Percentiles rank a stretch among this genome's conserved stretches.
phyloP scores from a whole-genome alignment of 768 basidiomycete genomes.

The Naganishia vaughanmartiniae region DNA sequence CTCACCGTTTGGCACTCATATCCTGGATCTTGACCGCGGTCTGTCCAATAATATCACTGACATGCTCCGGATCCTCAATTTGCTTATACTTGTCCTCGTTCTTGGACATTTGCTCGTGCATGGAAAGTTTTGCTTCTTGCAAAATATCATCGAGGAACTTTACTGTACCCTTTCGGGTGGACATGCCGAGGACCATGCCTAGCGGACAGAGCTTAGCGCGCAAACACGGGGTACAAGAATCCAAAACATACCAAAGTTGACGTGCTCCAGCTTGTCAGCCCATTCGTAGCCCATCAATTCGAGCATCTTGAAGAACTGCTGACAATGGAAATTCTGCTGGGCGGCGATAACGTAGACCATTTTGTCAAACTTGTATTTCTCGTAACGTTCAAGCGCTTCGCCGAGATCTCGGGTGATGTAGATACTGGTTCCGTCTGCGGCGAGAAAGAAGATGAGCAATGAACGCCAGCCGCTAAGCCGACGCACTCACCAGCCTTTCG shows the following conservation, averaged over 20 bases:
- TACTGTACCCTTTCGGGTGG: slow-evolving; percentile 75
- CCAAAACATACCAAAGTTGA: slow-evolving; percentile 59
- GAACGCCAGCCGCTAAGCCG: background rate
- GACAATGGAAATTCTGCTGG: slow-evolving; percentile 73
- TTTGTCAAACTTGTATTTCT: slow-evolving; percentile 83
- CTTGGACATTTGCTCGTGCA: slow-evolving; percentile 95
- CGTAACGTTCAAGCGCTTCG: slow-evolving; percentile 85
- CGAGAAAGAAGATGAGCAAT: background rate
- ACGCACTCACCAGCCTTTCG: slow-evolving; percentile 61
- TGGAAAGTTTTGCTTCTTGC: slow-evolving; percentile 76
- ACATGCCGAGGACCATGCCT: slow-evolving; percentile 88
- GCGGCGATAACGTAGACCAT: slow-evolving; percentile 88
- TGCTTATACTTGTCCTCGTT: slow-evolving; percentile 89
- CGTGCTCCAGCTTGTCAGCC: slow-evolving; percentile 76
- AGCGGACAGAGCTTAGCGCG: background rate
- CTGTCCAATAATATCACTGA: slow-evolving; percentile 80
- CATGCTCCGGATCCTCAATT: slow-evolving; percentile 79
- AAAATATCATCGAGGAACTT: slow-evolving; percentile 85
- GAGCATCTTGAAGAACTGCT: slow-evolving; percentile 91
- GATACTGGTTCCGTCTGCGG: slow-evolving; percentile 81
- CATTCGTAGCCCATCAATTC: slow-evolving; percentile 84
- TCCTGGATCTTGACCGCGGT: slow-evolving; percentile 97
- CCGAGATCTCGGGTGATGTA: slow-evolving; percentile 95
- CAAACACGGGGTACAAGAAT: slow-evolving; percentile 52
- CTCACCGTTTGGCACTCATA: slow-evolving; percentile 86